These are phyloP conservation scores for Cylindrotheca fusiformis DNA, from an alignment of 108 stramenopile species.

Conservation along the genomic window DNA sequence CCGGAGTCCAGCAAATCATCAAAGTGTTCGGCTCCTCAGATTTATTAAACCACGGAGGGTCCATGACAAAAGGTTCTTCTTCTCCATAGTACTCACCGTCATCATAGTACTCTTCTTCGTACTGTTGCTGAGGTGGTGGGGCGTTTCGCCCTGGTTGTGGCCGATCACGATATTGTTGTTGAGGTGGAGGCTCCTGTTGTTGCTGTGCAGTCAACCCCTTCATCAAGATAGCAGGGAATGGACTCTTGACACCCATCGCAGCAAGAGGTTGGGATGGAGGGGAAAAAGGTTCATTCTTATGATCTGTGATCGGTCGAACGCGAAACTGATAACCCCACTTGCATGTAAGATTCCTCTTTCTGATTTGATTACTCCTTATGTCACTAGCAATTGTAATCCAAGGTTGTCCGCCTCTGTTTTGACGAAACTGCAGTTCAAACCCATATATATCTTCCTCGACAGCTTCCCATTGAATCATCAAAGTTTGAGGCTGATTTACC, in stretches of 20 bases:
- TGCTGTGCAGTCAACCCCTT: background rate
- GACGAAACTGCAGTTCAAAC: constrained; percentile 71
- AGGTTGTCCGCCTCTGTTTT: constrained; percentile 46
- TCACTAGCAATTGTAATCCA: constrained; percentile 60
- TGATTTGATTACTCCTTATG: constrained; percentile 45
- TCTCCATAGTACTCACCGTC: background rate
- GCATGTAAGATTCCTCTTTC: constrained; percentile 59
- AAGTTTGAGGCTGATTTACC: constrained; percentile 2
- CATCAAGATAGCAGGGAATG: background rate
- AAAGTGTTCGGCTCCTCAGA: constrained; percentile 43
- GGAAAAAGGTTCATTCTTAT: constrained; percentile 44
- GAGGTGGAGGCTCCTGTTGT: background rate
- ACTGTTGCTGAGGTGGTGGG: background rate
- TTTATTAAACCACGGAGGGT: constrained; percentile 34
- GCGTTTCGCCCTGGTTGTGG: no score
- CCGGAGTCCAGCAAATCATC: constrained; percentile 49
- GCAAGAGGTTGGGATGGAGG: constrained; percentile 30
- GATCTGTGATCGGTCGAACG: constrained; percentile 39
- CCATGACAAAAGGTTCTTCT: constrained; percentile 13
- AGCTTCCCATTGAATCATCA: constrained; percentile 47
- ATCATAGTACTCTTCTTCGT: constrained; percentile 8
- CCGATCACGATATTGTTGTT: no score
- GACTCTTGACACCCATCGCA: background rate
- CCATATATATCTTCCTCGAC: constrained; percentile 21
- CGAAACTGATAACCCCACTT: constrained; percentile 60